phyloP scores from a whole-genome alignment of 2,329 filamentous ascomycete genomes.

The Chrysosporium keratinophilum region DNA sequence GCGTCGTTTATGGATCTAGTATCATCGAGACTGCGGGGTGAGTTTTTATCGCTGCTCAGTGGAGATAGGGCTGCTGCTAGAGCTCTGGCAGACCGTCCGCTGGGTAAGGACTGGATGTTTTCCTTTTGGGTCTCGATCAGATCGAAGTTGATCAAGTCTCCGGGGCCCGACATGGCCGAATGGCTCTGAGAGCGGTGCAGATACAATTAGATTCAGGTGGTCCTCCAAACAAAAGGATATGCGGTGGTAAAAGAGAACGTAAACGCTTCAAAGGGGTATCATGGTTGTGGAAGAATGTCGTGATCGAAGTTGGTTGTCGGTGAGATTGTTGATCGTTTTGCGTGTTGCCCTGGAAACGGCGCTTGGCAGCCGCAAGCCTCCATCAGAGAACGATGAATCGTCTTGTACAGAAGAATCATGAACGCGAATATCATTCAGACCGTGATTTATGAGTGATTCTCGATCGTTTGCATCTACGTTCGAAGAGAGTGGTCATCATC shows the following conservation, averaged over 20 bases:
- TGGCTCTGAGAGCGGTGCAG: neutral
- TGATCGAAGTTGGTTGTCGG: slow-evolving; percentile 1
- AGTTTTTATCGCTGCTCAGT: slow-evolving; percentile 42
- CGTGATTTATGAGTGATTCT: too few species aligned
- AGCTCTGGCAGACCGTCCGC: slow-evolving; percentile 78
- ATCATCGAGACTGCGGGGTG: slow-evolving; percentile 58
- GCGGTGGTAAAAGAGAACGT: neutral
- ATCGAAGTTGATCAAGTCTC: slow-evolving; percentile 56
- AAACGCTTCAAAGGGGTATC: slow-evolving; percentile 8
- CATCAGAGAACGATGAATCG: too few species aligned
- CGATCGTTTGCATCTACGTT: too few species aligned
- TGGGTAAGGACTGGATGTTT: slow-evolving; percentile 88
- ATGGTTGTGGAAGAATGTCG: neutral
- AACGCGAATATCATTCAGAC: too few species aligned
- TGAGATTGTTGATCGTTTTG: neutral
- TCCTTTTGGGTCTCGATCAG: slow-evolving; percentile 95
- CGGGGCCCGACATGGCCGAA: slow-evolving; percentile 29
- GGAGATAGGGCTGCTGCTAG: slow-evolving; percentile 65
- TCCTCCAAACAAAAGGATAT: neutral
- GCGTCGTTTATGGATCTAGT: slow-evolving; percentile 68
- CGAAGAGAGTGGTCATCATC: too few species aligned
- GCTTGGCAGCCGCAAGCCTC: neutral
- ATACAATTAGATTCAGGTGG: neutral
- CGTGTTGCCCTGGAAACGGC: slow-evolving; percentile 5
- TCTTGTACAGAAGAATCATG: too few species aligned